Conservation (phyloP, 306 rosid genomes). For the Carpinus fangiana region DNA sequence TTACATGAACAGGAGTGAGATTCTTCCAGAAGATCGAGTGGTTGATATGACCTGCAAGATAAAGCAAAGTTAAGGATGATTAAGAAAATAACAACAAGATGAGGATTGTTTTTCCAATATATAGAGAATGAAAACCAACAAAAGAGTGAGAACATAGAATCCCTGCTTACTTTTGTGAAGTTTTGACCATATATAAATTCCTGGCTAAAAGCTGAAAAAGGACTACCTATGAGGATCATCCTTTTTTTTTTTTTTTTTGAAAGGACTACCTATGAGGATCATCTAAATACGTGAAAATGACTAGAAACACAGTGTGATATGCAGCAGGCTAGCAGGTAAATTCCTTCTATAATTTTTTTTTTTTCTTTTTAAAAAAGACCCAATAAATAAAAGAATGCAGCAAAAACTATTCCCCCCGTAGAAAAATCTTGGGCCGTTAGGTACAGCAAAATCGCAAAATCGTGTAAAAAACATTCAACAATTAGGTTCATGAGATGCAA, state of each 20-base stretch:
- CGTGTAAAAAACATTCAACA: not conserved
- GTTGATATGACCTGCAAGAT: conserved; percentile 76
- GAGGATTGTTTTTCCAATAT: not conserved
- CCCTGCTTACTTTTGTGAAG: not conserved
- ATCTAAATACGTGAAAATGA: not conserved
- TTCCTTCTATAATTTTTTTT: not conserved
- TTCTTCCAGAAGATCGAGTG: conserved; percentile 88
- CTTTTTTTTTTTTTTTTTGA: too few relatives aligned
- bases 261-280: too few relatives aligned
- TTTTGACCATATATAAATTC: not conserved
- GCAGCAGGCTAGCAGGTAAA: not conserved
- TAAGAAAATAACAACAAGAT: not conserved
- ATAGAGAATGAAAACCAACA: not conserved
- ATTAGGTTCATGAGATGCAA: not conserved
- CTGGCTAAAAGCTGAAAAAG: not conserved
- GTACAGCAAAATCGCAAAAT: not conserved
- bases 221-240: not conserved
- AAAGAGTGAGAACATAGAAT: not conserved
- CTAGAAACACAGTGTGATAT: not conserved
- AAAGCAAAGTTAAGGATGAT: not conserved
- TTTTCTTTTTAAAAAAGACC: not conserved
- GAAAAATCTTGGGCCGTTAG: not conserved
- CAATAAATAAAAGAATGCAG: not conserved
- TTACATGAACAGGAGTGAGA: conserved; percentile 56
- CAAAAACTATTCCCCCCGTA: not conserved